Base-by-base conservation (phyloP, 139 green algal genomes). In the Asterochloris sp. region DNA sequence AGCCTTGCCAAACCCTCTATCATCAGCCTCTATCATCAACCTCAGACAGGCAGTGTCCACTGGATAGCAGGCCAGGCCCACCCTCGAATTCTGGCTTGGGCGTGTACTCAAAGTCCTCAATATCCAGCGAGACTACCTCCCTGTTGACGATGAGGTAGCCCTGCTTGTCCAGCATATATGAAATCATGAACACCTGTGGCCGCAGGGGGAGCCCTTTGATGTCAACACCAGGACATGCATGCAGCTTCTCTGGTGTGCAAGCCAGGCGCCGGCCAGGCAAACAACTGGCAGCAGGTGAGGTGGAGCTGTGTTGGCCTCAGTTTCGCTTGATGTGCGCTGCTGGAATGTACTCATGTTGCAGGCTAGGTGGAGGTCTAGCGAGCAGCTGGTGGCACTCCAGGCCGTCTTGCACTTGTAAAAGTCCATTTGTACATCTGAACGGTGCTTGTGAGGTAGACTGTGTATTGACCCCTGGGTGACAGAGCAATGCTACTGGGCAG, bases 131-230 rank as follows among this genome's bases (percentile, higher is more conserved):
- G 68, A 99, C 96, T 17, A 97, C 91, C 84, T 94, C 91, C 6
- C 95, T 85, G 89, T 99, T 99, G 68, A 96, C 91, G 85, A 99
- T 98, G 13, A 99, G 94, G 92, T 96, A 99, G 74, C 96, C 96
- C 87, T 98, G 90, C 69, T 87, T 88, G 89, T 99, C 95, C 0
- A 99, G 26, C 96, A 99, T 99, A 93, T 99, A 99, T 9, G 96
- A 99, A 74, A 99, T 99, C 96, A 99, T 99, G 86, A 99, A 98
- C 24, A 99, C 90, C 89, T 95, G 91, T 74, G 62, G 71, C 4
- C 38, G 38, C 6, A 6, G 38, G 38, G 12, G 15, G 2, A 76
- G 1, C 0, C 11, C 8, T 19, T 15, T 27, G 14, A 76, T 60
- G 13, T 17, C 67, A 73, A 13, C 2, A 6, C 38, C 38, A 54